These are phyloP conservation scores for Eremochloa ophiuroides DNA, from an alignment of 176 grass and related monocot species.

Conservation along the genomic window DNA sequence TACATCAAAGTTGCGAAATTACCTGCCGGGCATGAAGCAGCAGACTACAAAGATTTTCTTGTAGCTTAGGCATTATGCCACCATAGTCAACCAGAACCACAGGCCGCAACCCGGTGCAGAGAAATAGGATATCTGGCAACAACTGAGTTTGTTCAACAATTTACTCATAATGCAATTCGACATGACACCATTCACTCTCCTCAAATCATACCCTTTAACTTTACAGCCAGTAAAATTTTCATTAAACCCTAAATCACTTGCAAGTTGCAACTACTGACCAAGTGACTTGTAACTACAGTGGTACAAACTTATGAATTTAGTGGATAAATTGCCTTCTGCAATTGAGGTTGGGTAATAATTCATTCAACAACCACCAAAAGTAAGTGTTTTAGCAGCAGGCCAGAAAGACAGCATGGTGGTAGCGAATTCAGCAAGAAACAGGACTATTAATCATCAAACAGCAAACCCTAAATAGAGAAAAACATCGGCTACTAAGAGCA, in stretches of 20 bases:
- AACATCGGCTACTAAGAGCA: neutral
- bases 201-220: neutral
- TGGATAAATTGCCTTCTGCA: neutral
- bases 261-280: neutral
- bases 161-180: neutral
- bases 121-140: constrained; percentile 47
- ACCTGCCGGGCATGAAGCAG: constrained; percentile 51
- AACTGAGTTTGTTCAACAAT: neutral
- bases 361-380: neutral
- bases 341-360: neutral
- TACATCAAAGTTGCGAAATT: neutral
- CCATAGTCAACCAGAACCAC: constrained; percentile 63
- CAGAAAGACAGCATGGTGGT: neutral
- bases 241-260: neutral
- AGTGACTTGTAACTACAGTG: neutral
- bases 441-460: no score
- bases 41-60: constrained; percentile 49
- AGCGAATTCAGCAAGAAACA: neutral
- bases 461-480: neutral
- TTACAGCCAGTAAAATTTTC: neutral
- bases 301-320: neutral
- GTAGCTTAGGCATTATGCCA: constrained; percentile 61
- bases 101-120: constrained; percentile 55
- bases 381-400: neutral
- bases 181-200: neutral